phyloP scores from a whole-genome alignment of 2,329 filamentous ascomycete genomes.

The Sphaerulina vaccinii region DNA sequence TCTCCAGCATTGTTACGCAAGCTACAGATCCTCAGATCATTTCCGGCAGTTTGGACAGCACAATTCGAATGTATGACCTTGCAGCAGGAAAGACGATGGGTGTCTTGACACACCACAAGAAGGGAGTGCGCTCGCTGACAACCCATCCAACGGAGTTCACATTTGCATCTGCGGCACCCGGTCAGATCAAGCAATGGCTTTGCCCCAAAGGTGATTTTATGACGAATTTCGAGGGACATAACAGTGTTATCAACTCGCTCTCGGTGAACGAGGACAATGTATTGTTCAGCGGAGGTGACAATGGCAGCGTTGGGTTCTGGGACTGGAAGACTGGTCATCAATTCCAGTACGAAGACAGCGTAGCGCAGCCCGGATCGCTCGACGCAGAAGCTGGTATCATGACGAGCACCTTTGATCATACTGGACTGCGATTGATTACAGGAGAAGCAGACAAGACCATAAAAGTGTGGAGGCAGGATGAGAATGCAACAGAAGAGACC shows the following conservation, averaged over 20 bases:
- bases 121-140: conserved; percentile 82
- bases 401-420: conserved; percentile 87
- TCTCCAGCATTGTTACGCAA: conserved; percentile 86
- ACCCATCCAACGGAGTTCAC: conserved; percentile 92
- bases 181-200: conserved; percentile 99
- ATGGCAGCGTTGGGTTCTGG: conserved; percentile 96
- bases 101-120: conserved; percentile 96
- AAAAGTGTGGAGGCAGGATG: conserved; percentile 96
- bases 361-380: conserved; percentile 88
- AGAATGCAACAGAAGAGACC: conserved; percentile 82
- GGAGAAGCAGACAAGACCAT: conserved; percentile 96
- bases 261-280: conserved; percentile 94
- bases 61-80: conserved; percentile 90
- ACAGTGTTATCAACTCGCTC: conserved; percentile 92
- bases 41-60: conserved; percentile 86
- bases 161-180: conserved; percentile 87
- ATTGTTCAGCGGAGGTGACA: conserved; percentile 90
- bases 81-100: conserved; percentile 96
- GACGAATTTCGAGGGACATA: conserved; percentile 98
- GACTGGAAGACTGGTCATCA: conserved; percentile 97
- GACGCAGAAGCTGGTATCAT: conserved; percentile 95
- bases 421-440: conserved; percentile 83
- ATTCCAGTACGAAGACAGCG: conserved; percentile 86
- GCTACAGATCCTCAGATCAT: conserved; percentile 97
- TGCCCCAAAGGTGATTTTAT: conserved; percentile 97